A percentile compares a stretch with the other conserved stretches of the same genome.
Evolutionary conservation across 495 filamentous ascomycete genomes (phyloP).

Genomic region (Penicillium parvum): DNA sequence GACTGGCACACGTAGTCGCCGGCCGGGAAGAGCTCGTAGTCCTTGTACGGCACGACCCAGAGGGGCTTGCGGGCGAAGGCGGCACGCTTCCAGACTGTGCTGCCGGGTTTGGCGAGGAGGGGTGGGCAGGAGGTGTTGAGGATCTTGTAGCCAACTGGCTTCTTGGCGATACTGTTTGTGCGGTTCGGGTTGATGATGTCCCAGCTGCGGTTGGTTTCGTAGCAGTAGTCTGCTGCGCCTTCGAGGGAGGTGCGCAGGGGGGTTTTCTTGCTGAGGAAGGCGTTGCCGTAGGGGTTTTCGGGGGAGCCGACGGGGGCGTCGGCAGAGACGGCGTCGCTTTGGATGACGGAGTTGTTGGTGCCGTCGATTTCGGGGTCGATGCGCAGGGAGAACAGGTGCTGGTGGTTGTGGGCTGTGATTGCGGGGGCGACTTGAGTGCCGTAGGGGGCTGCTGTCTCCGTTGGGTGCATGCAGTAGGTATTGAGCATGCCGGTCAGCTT

Average conservation of each 20-base stretch:
- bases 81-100: constrained; percentile 36
- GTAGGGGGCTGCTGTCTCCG: constrained; percentile 43
- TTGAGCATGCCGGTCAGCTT: constrained; percentile 95
- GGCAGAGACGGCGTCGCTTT: constrained; percentile 42
- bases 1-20: constrained; percentile 49
- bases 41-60: constrained; percentile 37
- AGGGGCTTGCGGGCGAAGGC: constrained; percentile 35
- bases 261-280: constrained; percentile 44
- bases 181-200: constrained; percentile 47
- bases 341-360: constrained; percentile 44
- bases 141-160: constrained; percentile 39
- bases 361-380: constrained; percentile 55
- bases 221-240: constrained; percentile 42
- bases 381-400: constrained; percentile 51
- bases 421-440: constrained; percentile 45
- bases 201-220: constrained; percentile 44
- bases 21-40: constrained; percentile 44
- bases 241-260: constrained; percentile 38
- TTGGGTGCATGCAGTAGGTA: constrained; percentile 42
- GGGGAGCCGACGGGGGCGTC: constrained; percentile 33
- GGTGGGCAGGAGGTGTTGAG: constrained; percentile 33
- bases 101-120: constrained; percentile 34
- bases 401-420: constrained; percentile 49
- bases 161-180: constrained; percentile 34
- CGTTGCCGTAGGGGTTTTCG: constrained; percentile 46